Conservation (phyloP, 2,329 filamentous ascomycete genomes). For the Beauveria caledonica region DNA sequence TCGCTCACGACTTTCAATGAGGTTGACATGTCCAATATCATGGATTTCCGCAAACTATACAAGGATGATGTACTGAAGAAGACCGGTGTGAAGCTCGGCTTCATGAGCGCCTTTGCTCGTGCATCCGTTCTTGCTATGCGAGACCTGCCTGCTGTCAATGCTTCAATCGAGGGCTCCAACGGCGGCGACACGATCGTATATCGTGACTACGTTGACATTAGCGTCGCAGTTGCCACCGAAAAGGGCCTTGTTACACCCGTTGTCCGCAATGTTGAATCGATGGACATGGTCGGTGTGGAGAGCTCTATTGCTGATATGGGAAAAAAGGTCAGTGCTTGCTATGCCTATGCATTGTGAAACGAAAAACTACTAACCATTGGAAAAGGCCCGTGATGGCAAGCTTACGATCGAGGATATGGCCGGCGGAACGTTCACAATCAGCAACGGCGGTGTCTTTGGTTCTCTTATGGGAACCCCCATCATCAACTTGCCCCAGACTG, state of each 20-base stretch:
- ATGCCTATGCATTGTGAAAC: neutral
- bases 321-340: slow-evolving; percentile 63
- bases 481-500: slow-evolving; percentile 92
- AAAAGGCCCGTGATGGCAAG: slow-evolving; percentile 83
- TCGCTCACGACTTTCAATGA: slow-evolving; percentile 98
- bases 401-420: slow-evolving; percentile 99
- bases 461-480: slow-evolving; percentile 97
- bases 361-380: slow-evolving; percentile 9
- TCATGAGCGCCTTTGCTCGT: slow-evolving; percentile 96
- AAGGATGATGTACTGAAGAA: slow-evolving; percentile 96
- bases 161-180: slow-evolving; percentile 91
- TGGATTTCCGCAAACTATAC: slow-evolving; percentile 95
- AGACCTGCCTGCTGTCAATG: slow-evolving; percentile 90
- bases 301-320: slow-evolving; percentile 86
- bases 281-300: slow-evolving; percentile 87
- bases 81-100: slow-evolving; percentile 95
- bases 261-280: slow-evolving; percentile 81
- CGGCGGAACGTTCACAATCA: slow-evolving; percentile 95
- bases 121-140: slow-evolving; percentile 88
- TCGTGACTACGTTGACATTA: slow-evolving; percentile 95
- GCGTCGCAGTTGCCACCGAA: slow-evolving; percentile 92
- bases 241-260: slow-evolving; percentile 96
- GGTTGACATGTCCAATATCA: slow-evolving; percentile 95
- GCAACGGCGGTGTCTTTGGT: slow-evolving; percentile 94
- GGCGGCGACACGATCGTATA: slow-evolving; percentile 97